phyloP scores from a whole-genome alignment of 257 asterid species.

The Solanum tarijense region DNA sequence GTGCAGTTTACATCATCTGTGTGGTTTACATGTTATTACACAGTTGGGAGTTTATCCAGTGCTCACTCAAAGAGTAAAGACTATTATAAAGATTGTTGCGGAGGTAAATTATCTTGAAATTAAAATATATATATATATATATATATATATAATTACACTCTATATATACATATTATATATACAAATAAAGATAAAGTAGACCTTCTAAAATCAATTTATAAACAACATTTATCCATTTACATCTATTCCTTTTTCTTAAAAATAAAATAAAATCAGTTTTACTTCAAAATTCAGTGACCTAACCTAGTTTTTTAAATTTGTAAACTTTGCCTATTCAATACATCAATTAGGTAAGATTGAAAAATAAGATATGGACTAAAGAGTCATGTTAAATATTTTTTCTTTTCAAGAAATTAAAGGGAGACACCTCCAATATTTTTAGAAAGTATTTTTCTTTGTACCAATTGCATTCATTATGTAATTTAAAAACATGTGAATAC shows the following conservation, averaged over 20 bases:
- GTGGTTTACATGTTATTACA: too few species aligned
- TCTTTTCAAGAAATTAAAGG: neutral
- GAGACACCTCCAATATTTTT: neutral
- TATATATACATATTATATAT: too few species aligned
- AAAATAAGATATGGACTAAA: neutral
- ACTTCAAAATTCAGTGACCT: neutral
- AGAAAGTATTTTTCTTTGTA: neutral
- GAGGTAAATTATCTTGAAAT: too few species aligned
- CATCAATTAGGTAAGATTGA: neutral
- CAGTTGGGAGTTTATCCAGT: accelerated
- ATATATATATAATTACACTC: too few species aligned
- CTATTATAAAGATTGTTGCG: too few species aligned
- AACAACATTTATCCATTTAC: neutral
- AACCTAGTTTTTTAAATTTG: neutral
- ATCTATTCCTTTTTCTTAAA: neutral
- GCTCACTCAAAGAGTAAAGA: too few species aligned
- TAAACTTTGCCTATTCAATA: neutral
- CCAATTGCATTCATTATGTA: neutral
- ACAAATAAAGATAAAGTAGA: too few species aligned
- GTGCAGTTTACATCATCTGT: too few species aligned
- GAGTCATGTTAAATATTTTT: neutral
- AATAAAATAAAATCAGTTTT: neutral
- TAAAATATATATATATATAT: too few species aligned
- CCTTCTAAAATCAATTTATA: too few species aligned
- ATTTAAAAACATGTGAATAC: neutral